These are phyloP conservation scores for Glaciozyma martinii DNA, from an alignment of 768 basidiomycete genomes.

Conservation along the genomic window DNA sequence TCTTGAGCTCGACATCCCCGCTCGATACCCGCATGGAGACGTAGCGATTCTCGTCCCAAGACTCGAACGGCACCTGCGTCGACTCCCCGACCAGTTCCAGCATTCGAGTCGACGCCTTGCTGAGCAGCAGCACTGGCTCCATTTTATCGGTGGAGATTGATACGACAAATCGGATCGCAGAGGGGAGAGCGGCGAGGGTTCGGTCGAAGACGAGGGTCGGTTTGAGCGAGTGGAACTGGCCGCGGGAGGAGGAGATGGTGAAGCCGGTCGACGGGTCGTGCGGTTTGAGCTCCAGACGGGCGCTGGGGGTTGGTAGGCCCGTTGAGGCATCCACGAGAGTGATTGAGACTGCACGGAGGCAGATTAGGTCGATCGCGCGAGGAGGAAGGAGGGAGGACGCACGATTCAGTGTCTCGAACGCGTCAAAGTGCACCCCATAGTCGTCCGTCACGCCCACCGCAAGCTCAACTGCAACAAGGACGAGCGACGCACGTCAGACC, in stretches of 20 bases:
- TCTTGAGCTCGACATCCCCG: conserved; percentile 6
- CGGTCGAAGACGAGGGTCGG: neutral
- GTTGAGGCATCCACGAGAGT: neutral
- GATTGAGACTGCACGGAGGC: neutral
- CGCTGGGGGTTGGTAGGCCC: neutral
- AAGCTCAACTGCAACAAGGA: conserved; percentile 12
- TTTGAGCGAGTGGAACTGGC: neutral
- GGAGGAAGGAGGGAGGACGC: neutral
- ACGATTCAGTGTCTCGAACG: conserved; percentile 20
- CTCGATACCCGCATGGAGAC: conserved; percentile 14
- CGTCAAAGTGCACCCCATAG: conserved; percentile 19
- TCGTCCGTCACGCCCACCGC: conserved; percentile 22
- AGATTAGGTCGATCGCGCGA: neutral
- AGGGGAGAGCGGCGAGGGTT: neutral
- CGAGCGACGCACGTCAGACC: neutral
- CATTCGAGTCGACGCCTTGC: neutral
- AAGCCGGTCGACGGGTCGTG: neutral
- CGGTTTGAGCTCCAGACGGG: neutral
- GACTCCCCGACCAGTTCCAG: neutral
- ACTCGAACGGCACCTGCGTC: neutral
- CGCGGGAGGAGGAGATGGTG: neutral
- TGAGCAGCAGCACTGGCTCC: neutral
- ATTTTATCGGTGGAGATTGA: neutral
- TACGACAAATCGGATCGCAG: conserved; percentile 3
- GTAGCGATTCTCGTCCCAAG: conserved; percentile 15